Evolutionary conservation across 768 basidiomycete species (phyloP).

Genomic region (Coprinopsis cinerea): DNA sequence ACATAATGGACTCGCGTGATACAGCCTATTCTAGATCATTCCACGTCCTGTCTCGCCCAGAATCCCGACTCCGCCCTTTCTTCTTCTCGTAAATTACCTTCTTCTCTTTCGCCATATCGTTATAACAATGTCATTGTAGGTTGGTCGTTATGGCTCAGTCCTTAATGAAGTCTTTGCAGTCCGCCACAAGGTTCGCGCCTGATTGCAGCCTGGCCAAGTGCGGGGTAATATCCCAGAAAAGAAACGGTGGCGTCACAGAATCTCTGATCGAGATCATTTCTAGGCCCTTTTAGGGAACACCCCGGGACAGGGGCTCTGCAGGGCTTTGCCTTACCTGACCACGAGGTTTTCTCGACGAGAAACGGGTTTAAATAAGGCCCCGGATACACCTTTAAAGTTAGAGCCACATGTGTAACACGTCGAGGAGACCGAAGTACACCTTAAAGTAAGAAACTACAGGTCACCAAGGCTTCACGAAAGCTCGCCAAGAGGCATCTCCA

Average conservation of each 20-base stretch:
- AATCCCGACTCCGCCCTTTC: background rate
- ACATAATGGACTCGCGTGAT: background rate
- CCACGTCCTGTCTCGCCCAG: background rate
- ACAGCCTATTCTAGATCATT: background rate
- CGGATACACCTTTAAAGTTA: no score
- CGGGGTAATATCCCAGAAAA: slow-evolving; percentile 1
- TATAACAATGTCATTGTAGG: background rate
- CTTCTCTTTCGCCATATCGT: background rate
- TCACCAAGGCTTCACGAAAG: no score
- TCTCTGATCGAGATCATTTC: background rate
- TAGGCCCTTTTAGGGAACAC: background rate
- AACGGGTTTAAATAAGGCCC: no score
- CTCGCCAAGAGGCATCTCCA: no score
- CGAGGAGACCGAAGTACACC: no score
- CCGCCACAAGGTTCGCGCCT: background rate
- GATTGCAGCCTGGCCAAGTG: background rate
- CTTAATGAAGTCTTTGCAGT: background rate
- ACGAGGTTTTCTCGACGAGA: no score
- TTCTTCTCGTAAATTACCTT: background rate
- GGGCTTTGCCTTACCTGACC: no score
- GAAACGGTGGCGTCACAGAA: background rate
- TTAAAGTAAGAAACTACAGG: no score
- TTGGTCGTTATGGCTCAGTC: background rate
- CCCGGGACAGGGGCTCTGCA: no score
- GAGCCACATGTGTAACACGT: no score